Evolutionary conservation across 352 stramenopile species (phyloP).

Genomic region (Peronosclerospora sorghi): DNA sequence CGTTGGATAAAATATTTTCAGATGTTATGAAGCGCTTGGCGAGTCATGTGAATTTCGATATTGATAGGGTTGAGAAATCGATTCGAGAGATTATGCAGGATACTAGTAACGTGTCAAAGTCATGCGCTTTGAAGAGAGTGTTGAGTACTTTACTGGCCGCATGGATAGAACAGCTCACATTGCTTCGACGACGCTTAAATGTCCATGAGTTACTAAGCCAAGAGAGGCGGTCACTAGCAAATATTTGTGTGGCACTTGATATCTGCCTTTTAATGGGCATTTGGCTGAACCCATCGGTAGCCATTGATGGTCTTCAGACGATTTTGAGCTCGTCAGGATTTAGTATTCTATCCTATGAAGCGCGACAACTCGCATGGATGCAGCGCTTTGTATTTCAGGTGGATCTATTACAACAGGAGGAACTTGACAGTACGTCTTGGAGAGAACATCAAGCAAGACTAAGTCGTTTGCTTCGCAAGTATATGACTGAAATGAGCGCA

Average conservation of each 20-base stretch:
- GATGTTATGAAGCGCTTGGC: slow-evolving; percentile 24
- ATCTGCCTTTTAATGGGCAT: slow-evolving; percentile 37
- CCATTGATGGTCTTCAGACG: slow-evolving; percentile 28
- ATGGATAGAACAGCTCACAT: slow-evolving; percentile 33
- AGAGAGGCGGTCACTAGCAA: not conserved
- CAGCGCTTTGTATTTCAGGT: slow-evolving; percentile 36
- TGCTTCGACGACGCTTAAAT: not conserved
- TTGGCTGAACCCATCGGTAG: slow-evolving; percentile 22
- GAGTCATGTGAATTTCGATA: slow-evolving; percentile 12
- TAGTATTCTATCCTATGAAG: slow-evolving; percentile 14
- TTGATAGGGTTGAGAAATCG: slow-evolving; percentile 12
- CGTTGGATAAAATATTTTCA: slow-evolving; percentile 20
- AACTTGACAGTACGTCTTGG: slow-evolving; percentile 1
- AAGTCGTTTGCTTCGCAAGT: slow-evolving; percentile 26
- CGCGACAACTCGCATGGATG: slow-evolving; percentile 31
- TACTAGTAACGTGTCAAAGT: slow-evolving; percentile 22
- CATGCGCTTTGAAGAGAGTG: slow-evolving; percentile 20
- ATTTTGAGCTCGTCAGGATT: slow-evolving; percentile 29
- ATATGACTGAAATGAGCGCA: slow-evolving; percentile 31
- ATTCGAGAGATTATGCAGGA: slow-evolving; percentile 21
- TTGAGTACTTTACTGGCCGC: slow-evolving; percentile 19
- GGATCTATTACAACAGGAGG: slow-evolving; percentile 14
- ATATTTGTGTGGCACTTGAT: slow-evolving; percentile 34
- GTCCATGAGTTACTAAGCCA: not conserved
- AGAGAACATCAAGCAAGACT: slow-evolving; percentile 9